Base-by-base conservation (phyloP, 768 basidiomycete species). In the Boletus fagicola region DNA sequence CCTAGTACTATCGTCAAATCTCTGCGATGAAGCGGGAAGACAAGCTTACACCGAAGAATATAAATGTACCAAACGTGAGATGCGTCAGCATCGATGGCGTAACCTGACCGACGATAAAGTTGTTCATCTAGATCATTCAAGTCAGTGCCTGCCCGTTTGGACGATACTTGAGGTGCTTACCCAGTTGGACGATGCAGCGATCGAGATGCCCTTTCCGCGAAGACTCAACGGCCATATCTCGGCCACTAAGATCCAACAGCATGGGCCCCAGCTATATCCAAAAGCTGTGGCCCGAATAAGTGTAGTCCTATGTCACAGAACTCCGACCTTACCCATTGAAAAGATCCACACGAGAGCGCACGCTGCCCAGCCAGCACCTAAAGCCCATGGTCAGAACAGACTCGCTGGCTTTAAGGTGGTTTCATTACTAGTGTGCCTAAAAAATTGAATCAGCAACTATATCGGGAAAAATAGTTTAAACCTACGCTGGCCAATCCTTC, bases 231-330 rank as follows among this genome's bases (percentile, higher is more conserved):
- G 85, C 83, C 83, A 87, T 49, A 87, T 87, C 73, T 90, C 87
- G 10, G 88, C 84, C 12, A 87, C 83, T 40, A 90, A 73, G 69
- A 90, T 87, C 88, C 89, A 91, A 12, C 86, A 78, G 64, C 86
- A 86, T 13, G 88, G 87, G 74, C 84, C 88, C 89, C 88, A 92
- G 55, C 83, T 85, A 64, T 88, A 90, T 46, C 88, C 88, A 64
- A 88, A 89, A 5, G 74, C 82, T 80, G 45, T 35, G 15, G 43
- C 12, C 16, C 26, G 39, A n/a, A 50, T 43, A 15, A 49, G 44
- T 54, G 16, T 42, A 38, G 22, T 16, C 6, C 16, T 22, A 10
- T 8, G 20, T 20, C 18, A 10, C 16, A 10, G 18, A 42, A 30
- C 31, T 26, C 44, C 43, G 39, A 5, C 63, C 76, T 54, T 65